Evolutionary conservation across 2,329 filamentous ascomycete species (phyloP), one percentile per base, ranked within the genome.

Genomic region (Paracorniculantispora psalliotae): DNA sequence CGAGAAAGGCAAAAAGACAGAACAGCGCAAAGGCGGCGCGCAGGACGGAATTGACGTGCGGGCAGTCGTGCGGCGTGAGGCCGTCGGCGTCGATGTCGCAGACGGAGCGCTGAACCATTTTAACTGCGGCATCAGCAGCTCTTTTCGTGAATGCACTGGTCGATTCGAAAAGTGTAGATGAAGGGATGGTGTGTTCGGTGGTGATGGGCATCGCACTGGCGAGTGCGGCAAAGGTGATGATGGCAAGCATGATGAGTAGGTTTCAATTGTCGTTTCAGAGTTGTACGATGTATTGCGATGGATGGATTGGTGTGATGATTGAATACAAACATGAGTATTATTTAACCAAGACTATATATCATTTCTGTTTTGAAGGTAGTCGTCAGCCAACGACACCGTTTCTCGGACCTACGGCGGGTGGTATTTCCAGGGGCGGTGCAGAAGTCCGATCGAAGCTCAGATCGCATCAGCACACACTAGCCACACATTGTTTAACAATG

Each of bases 201-300:
- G 50, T 25, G 37, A 41, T 59, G 52, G 54, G 52, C 54, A 58
- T 47, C 12, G 49, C 58, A 26, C 37, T n/a, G 28, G 51, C 59
- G 23, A 49, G 35, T 25, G 54, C 54, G 35, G 51, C 50, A 33
- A 62, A 33, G 25, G 44, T 35, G 41, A 61, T 19, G 46, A 46
- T 26, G 35, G 37, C 2, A 17, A 57, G 30, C 43, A 57, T 49
- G 6, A n/a, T 15, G 46, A 15, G 4, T 3, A 17, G n/a, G n/a
- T n/a, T n/a, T n/a, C n/a, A n/a, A n/a, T n/a, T n/a, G n/a, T n/a
- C n/a, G n/a, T n/a, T n/a, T n/a, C n/a, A n/a, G 23, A 25, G 23
- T 5, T 12, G 17, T 41, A 9, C 35, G 41, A 37, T 13, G 21
- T 41, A 17, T 12, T 1, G 3, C 15, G 10, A 17, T 33, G 5